These are phyloP conservation scores for Prunus padus DNA, from an alignment of 306 rosid species.

Conservation along the genomic window DNA sequence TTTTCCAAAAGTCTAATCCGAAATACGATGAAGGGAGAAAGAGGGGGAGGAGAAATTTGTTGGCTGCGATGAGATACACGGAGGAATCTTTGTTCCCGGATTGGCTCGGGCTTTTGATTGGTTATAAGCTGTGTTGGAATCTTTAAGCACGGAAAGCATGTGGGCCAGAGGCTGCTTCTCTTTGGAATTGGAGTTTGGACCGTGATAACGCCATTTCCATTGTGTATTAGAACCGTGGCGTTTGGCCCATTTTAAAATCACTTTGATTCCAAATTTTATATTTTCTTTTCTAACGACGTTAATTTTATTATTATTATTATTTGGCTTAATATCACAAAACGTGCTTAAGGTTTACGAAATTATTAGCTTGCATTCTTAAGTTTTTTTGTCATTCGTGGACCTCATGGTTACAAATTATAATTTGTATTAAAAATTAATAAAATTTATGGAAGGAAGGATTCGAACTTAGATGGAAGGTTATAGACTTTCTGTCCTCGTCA, in stretches of 20 bases:
- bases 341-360: no score
- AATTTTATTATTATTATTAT: no score
- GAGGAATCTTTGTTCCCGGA: constrained; percentile 21
- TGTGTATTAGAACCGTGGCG: not conserved
- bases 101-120: constrained; percentile 11
- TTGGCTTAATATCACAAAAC: no score
- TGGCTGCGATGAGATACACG: constrained; percentile 7
- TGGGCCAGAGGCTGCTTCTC: not conserved
- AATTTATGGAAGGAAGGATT: no score
- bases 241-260: not conserved
- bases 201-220: not conserved
- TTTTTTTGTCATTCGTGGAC: no score
- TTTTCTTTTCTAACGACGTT: not conserved
- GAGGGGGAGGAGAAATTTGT: constrained; percentile 11
- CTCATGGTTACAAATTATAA: no score
- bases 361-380: no score
- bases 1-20: constrained; percentile 22
- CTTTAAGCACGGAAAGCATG: not conserved
- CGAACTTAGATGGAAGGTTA: no score
- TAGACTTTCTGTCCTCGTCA: no score
- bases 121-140: constrained; percentile 10
- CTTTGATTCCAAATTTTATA: not conserved
- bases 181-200: not conserved
- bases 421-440: no score
- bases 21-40: constrained; percentile 4